Percentiles rank a stretch among this genome's conserved stretches.
These are phyloP conservation scores for Apiospora phragmitis DNA, from an alignment of 2,329 filamentous ascomycete species.

Conservation along the genomic window DNA sequence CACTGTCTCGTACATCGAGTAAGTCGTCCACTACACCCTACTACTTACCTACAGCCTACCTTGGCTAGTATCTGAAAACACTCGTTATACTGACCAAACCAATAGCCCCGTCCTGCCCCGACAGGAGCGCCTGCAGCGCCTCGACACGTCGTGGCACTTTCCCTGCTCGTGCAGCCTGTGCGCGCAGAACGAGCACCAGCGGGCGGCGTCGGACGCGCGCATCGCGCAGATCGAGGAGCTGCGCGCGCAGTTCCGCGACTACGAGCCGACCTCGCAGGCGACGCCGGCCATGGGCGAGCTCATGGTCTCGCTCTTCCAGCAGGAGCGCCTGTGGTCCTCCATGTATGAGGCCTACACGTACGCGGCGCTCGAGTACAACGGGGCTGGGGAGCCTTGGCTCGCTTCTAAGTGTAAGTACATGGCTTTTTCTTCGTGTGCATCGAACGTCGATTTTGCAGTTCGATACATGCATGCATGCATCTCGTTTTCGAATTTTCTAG, in stretches of 20 bases:
- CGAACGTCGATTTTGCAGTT: too few species aligned
- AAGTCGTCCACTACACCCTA: constrained; percentile 11
- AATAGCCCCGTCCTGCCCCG: constrained; percentile 32
- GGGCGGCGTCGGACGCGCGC: constrained; percentile 37
- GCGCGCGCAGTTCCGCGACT: constrained; percentile 33
- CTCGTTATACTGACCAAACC: neutral
- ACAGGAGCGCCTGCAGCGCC: constrained; percentile 28
- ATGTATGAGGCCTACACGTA: constrained; percentile 37
- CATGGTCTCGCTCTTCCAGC: constrained; percentile 39
- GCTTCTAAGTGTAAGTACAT: constrained; percentile 36
- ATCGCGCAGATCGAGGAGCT: constrained; percentile 36
- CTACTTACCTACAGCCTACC: too few species aligned
- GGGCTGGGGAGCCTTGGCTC: constrained; percentile 38
- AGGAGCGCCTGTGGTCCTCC: constrained; percentile 38
- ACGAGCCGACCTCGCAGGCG: constrained; percentile 28
- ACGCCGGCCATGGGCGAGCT: constrained; percentile 40
- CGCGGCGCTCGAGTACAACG: constrained; percentile 41
- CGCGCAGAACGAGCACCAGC: constrained; percentile 26
- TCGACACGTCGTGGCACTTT: constrained; percentile 41
- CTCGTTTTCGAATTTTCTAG: too few species aligned
- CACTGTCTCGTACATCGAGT: constrained; percentile 44
- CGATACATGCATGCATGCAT: too few species aligned
- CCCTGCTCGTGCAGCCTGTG: constrained; percentile 41
- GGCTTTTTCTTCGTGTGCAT: too few species aligned
- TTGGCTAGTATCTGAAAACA: too few species aligned